Evolutionary conservation across 169 alveolate species (phyloP), one percentile per base, ranked within the genome.

Genomic region (Eimeria sp.): DNA sequence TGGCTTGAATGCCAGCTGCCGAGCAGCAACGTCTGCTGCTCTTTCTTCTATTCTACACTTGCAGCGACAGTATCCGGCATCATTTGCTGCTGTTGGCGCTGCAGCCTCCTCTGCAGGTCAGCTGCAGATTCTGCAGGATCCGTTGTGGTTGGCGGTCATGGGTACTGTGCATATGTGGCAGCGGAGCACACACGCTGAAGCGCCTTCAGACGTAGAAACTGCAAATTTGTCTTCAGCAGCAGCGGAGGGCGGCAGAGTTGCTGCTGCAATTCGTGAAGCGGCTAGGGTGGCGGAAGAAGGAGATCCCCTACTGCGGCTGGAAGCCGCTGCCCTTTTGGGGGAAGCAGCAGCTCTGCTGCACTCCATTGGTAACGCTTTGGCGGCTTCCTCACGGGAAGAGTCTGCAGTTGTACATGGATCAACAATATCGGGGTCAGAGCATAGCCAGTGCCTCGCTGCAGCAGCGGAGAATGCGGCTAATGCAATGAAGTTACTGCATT

Each of bases 321-420:
- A 83, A 18, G 76, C 77, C 2, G 90, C 90, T 58, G 90, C 40
- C 74, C 49, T 58, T 8, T 40, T 83, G 56, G 77, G 90, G 33
- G 90, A 83, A 40, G 90, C 90, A 83, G 90, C 90, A 83, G 76
- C 90, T n/a, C 76, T 54, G 76, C 90, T 83, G 90, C 90, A 83
- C 11, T 30, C 90, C 6, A 16, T 83, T 56, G 58, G 90, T 33
- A 40, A 58, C 14, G 72, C 20, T 11, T 33, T 83, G 13, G 49
- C 77, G 30, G 37, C 77, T 60, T 83, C 90, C 11, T 56, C 64
- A 27, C 37, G 3, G 20, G 27, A 54, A 33, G 13, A 0, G 77
- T 33, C 74, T 52, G 90, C 16, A 54, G 72, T 11, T 9, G 77
- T 37, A 27, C 60, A 43, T 0, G 18, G 0, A 1, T n/a, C 74